Conservation (phyloP, 2,329 filamentous ascomycete species). For the Plectosphaerella cucumerina region DNA sequence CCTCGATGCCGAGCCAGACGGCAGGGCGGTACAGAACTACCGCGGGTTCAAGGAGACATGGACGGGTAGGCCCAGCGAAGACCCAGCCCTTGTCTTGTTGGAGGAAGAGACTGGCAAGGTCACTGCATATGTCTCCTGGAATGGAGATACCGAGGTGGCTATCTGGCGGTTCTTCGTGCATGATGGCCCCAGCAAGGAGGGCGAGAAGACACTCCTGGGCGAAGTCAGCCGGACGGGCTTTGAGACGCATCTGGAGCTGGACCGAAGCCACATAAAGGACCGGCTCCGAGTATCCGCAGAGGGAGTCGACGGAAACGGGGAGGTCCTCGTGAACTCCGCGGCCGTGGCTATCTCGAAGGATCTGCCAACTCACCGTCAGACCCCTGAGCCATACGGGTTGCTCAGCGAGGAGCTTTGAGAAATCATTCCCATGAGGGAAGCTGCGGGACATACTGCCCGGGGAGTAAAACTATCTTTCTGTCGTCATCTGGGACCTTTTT, state of each 20-base stretch:
- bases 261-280: neutral
- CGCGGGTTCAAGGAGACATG: constrained; percentile 50
- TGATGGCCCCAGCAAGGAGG: constrained; percentile 10
- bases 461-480: too few species aligned
- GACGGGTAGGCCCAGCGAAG: constrained; percentile 41
- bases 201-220: constrained; percentile 4
- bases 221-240: constrained; percentile 6
- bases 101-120: constrained; percentile 3
- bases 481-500: too few species aligned
- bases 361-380: too few species aligned
- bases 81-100: constrained; percentile 15
- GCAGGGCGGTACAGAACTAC: constrained; percentile 44
- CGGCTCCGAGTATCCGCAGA: neutral
- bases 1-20: constrained; percentile 31
- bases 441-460: too few species aligned
- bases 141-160: constrained; percentile 28
- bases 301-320: constrained; percentile 2
- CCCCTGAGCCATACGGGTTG: too few species aligned
- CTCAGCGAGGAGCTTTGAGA: too few species aligned
- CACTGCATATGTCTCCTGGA: constrained; percentile 27
- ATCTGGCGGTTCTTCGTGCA: constrained; percentile 21
- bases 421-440: too few species aligned
- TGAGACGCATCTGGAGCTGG: constrained; percentile 4
- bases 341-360: too few species aligned
- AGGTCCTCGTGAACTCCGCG: neutral